A percentile compares a stretch with the other conserved stretches of the same genome.
Conservation (phyloP, 2,329 filamentous ascomycete genomes). For the Arthroderma sp. region DNA sequence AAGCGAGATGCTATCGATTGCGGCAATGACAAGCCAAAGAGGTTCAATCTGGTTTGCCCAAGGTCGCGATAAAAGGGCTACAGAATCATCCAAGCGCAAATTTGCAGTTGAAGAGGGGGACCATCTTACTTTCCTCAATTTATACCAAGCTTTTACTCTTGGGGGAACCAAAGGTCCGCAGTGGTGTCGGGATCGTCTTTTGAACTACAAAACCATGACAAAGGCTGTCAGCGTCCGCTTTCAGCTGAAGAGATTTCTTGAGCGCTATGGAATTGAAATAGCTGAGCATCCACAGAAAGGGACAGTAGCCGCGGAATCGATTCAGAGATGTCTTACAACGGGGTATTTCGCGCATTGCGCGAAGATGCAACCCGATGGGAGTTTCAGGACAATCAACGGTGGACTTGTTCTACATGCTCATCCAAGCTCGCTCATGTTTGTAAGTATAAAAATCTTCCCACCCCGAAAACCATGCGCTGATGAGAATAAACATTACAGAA, state of each 20-base stretch:
- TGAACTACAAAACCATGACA: conserved; percentile 76
- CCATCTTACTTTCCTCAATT: conserved; percentile 81
- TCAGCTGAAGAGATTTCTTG: conserved; percentile 75
- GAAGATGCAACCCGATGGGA: conserved; percentile 85
- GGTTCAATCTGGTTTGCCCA: conserved; percentile 65
- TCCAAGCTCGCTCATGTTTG: conserved; percentile 83
- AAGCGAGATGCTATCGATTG: conserved; percentile 77
- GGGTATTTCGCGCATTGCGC: conserved; percentile 92
- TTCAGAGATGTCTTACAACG: conserved; percentile 70
- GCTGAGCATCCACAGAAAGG: conserved; percentile 43
- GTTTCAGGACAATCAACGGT: conserved; percentile 72
- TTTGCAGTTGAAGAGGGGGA: conserved; percentile 92
- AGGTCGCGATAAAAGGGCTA: conserved; percentile 59
- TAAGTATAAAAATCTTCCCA: conserved; percentile 22
- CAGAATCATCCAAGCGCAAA: conserved; percentile 61
- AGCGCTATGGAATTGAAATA: conserved; percentile 63
- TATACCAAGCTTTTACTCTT: conserved; percentile 79
- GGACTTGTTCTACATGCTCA: conserved; percentile 70
- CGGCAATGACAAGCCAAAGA: conserved; percentile 82
- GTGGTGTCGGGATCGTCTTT: conserved; percentile 74
- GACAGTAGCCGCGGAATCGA: conserved; percentile 52
- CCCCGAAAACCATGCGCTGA: background rate
- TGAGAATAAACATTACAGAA: conserved; percentile 37
- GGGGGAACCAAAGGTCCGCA: conserved; percentile 68
- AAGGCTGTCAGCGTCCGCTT: conserved; percentile 74